Evolutionary conservation across 163 green algal species (phyloP), one percentile per base, ranked within the genome.

Genomic region (Trebouxia gelatinosa): DNA sequence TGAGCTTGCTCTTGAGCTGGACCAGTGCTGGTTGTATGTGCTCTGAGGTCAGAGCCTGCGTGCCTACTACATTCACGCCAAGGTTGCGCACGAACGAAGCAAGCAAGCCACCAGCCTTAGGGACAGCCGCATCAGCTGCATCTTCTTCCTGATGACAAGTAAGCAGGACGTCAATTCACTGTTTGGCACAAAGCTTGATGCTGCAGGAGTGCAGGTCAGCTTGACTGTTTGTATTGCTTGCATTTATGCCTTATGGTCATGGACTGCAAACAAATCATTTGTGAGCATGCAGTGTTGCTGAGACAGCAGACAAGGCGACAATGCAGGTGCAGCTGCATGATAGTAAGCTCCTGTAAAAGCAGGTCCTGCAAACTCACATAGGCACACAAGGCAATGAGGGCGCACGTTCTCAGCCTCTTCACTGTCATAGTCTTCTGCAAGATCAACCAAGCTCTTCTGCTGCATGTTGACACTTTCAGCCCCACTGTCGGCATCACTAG

Each of bases 1-100:
- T 97, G 9, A 99, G 91, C 81, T 93, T 93, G 43, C 86, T 84
- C 88, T 98, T 98, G 81, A 99, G 94, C 32, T 90, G 87, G 29
- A 87, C 86, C 66, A 99, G 87, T 35, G 92, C 91, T 11, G 91
- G 89, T 59, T 85, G 85, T 46, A 99, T 85, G 85, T 99, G 96
- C 50, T 89, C 86, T 3, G 76, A 31, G 0, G 86, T 91, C 65
- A 99, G 89, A 6, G 92, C 82, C 9, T 77, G 72, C 50, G 92
- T 97, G 68, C 96, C 96, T 67, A 90, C 86, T 48, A 99, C 88
- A 61, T 86, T 94, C 75, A 96, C 86, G n/a, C 88, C 83, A 2
- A 97, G 78, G 75, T 78, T 89, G 79, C 83, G 85, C 76, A 95
- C 82, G 58, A 97, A 94, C 4, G 84, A 90, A 3, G 85, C 87